A percentile compares a stretch with the other conserved stretches of the same genome.
Conservation (phyloP, 176 grass and related monocot species). For the Cenchrus americanus region DNA sequence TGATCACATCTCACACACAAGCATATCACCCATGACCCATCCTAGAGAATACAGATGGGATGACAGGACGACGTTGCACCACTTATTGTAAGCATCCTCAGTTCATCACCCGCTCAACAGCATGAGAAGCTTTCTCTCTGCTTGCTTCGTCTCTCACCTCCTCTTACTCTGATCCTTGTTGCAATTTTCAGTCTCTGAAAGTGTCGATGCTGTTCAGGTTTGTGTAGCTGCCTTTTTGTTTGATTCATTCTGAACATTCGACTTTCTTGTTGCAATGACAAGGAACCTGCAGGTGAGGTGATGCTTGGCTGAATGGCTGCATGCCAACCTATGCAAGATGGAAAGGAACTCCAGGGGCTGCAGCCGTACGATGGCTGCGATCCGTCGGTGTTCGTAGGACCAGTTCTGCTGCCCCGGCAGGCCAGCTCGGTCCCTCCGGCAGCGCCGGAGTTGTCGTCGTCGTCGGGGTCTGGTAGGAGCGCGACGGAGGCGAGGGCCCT, state of each 20-base stretch:
- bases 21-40: constrained; percentile 26
- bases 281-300: not conserved
- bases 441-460: constrained; percentile 41
- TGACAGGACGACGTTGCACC: constrained; percentile 44
- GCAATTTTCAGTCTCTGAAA: not conserved
- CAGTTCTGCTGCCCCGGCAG: constrained; percentile 36
- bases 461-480: constrained; percentile 40
- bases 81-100: constrained; percentile 37
- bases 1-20: constrained; percentile 40
- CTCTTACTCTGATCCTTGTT: constrained; percentile 16
- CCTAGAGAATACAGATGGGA: constrained; percentile 24
- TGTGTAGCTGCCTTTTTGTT: not conserved
- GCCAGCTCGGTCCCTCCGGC: constrained; percentile 12
- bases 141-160: constrained; percentile 12
- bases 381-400: not conserved
- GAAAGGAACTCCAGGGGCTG: not conserved
- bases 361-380: constrained; percentile 13
- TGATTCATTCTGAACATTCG: not conserved
- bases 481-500: constrained; percentile 58
- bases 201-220: not conserved
- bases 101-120: not conserved
- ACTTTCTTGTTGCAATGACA: constrained; percentile 10
- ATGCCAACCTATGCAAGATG: constrained; percentile 39
- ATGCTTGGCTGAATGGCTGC: constrained; percentile 40
- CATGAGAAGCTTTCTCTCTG: not conserved